These are phyloP conservation scores for Litsea cubeba DNA, from an alignment of 164 flowering plant species.

Conservation along the genomic window DNA sequence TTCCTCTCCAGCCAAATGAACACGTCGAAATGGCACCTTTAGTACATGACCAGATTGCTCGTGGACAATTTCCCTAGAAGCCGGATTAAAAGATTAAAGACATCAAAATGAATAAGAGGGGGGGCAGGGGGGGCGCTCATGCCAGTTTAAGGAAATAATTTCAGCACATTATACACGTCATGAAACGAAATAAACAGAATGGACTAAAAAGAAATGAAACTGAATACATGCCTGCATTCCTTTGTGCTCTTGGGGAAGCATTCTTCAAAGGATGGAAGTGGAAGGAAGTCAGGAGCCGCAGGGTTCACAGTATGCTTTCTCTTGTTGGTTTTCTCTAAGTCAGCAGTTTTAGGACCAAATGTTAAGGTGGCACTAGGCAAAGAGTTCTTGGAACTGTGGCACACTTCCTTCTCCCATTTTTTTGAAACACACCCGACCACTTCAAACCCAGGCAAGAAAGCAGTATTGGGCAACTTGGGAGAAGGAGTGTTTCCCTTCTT, in stretches of 20 bases:
- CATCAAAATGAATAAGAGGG: background rate
- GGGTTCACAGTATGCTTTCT: conserved; percentile 83
- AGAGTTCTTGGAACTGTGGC: conserved; percentile 12
- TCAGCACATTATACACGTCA: background rate
- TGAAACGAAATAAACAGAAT: background rate
- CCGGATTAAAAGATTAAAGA: conserved; percentile 5
- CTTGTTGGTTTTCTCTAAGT: conserved; percentile 43
- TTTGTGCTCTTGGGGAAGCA: conserved; percentile 97
- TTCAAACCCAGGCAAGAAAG: conserved; percentile 59
- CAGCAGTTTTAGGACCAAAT: conserved; percentile 54
- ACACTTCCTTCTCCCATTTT: conserved; percentile 31
- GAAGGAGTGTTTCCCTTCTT: conserved; percentile 40
- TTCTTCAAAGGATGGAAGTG: conserved; percentile 80
- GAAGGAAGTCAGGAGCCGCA: conserved; percentile 80
- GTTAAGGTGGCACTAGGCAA: conserved; percentile 74
- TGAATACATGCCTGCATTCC: conserved; percentile 44
- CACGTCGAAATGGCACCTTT: conserved; percentile 85
- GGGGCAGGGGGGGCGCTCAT: too few relatives aligned
- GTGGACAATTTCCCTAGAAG: conserved; percentile 81
- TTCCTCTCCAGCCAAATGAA: conserved; percentile 81
- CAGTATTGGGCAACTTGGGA: conserved; percentile 33
- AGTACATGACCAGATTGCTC: conserved; percentile 84
- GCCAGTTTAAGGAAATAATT: background rate
- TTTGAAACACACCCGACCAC: conserved; percentile 34
- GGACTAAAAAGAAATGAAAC: background rate